Base-by-base conservation (phyloP, 1,139 yeast species). In the Pneumocystis carinii region DNA sequence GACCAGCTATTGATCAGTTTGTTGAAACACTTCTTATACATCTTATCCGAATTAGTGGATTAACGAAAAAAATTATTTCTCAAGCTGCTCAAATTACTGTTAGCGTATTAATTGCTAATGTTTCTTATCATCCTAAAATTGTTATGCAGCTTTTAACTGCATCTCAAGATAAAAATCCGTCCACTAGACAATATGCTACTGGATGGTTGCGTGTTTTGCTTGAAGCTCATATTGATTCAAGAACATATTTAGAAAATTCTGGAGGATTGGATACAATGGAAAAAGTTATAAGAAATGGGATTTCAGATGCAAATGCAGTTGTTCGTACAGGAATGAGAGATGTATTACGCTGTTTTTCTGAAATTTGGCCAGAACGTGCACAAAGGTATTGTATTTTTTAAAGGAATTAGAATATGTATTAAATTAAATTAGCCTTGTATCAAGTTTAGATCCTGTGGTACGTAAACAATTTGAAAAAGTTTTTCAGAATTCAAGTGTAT, bases 21-120 rank as follows among this genome's bases (percentile, higher is more conserved):
- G 76, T 83, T 15, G 97, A 90, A 62, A 74, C 76, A 1, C 76
- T 86, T 53, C 75, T 86, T 35, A 79, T 80, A 1, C 76, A 84
- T 0, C 75, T 90, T 61, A 77, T 85, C 38, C 83, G 83, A 64
- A 74, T 88, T 39, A 79, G 94, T 24, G 79, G 89, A 3, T 83
- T 90, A 0, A 84, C 96, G 1, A 92, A 92, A 71, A 83, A 83
- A 67, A 85, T 92, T 38, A 81, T 96, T 0, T 87, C 90, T 15
- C 81, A 82, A 58, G 83, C 85, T 68, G 94, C 96, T 0, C 81
- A 85, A 70, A 79, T 83, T 69, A 82, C 86, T 0, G 75, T 85
- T n/a, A 80, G 82, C 63, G 80, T 86, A 0, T 75, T 92, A 59
- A 74, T 87, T 41, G 75, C 81, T 2, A 78, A 83, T 68, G 76